Evolutionary conservation across 2,329 filamentous ascomycete genomes (phyloP).

Genomic region (Fusarium sp.): DNA sequence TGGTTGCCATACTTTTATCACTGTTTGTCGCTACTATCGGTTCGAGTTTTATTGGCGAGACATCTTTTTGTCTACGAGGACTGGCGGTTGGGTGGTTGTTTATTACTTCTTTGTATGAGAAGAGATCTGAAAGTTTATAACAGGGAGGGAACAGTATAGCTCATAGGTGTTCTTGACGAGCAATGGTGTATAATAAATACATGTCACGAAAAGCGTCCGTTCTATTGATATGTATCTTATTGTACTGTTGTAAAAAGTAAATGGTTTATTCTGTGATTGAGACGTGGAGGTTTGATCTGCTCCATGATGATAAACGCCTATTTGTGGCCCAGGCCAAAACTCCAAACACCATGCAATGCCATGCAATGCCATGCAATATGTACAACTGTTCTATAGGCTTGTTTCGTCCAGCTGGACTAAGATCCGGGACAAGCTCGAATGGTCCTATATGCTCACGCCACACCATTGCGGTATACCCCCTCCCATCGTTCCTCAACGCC

Average conservation of each 20-base stretch:
- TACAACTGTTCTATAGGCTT: conserved; percentile 4
- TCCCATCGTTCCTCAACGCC: conserved; percentile 73
- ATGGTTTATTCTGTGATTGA: not conserved
- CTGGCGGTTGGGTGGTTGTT: conserved; percentile 21
- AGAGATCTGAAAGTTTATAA: conserved; percentile 8
- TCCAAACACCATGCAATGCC: conserved; percentile 55
- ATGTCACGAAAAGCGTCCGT: conserved; percentile 33
- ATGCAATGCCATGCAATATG: conserved; percentile 39
- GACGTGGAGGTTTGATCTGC: conserved; percentile 14
- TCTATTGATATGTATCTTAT: conserved; percentile 7
- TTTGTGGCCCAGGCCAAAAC: conserved; percentile 29
- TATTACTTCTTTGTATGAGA: conserved; percentile 11
- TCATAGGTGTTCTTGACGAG: conserved; percentile 24
- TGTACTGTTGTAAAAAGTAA: conserved; percentile 4
- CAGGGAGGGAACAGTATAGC: not conserved
- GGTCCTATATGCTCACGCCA: conserved; percentile 19
- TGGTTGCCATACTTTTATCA: conserved; percentile 7
- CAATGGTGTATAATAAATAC: conserved; percentile 27
- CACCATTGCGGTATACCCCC: conserved; percentile 60
- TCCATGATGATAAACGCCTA: conserved; percentile 8
- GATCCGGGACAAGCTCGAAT: not conserved
- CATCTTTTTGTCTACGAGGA: conserved; percentile 30
- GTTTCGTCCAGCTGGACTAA: not conserved
- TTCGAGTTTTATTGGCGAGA: conserved; percentile 4
- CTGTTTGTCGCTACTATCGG: conserved; percentile 3